Conservation (phyloP, 768 basidiomycete species). For the Termitomyces titanicus region DNA sequence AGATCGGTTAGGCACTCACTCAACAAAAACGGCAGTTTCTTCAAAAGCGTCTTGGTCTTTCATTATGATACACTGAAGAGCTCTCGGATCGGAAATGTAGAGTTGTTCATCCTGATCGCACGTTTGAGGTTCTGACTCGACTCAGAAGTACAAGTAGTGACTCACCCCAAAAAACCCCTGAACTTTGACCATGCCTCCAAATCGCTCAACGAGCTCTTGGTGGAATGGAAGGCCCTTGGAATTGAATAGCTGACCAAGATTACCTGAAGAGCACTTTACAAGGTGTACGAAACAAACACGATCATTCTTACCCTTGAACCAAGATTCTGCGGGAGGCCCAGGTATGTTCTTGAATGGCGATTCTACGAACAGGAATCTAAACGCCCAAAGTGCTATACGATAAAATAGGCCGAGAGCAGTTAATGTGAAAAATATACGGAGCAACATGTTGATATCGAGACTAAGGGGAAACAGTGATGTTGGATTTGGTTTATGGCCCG, state of each 20-base stretch:
- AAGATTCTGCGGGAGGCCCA: constrained; percentile 30
- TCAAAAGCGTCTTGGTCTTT: constrained; percentile 50
- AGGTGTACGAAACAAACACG: too few relatives aligned
- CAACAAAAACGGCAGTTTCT: constrained; percentile 39
- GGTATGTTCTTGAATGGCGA: constrained; percentile 26
- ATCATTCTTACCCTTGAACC: constrained; percentile 26
- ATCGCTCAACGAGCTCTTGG: constrained; percentile 31
- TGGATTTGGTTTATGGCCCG: neutral
- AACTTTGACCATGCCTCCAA: constrained; percentile 42
- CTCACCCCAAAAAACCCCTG: constrained; percentile 45
- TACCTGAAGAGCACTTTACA: constrained; percentile 23
- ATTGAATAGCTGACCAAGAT: constrained; percentile 40
- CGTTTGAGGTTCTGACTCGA: neutral
- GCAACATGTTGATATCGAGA: neutral
- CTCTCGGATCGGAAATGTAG: constrained; percentile 46
- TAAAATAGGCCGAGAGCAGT: constrained; percentile 1
- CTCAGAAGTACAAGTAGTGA: neutral
- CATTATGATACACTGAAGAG: constrained; percentile 42
- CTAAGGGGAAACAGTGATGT: neutral
- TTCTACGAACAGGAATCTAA: constrained; percentile 4
- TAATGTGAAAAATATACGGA: neutral
- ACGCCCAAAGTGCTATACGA: constrained; percentile 7
- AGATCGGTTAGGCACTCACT: constrained; percentile 26
- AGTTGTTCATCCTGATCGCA: constrained; percentile 40
- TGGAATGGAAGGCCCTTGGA: constrained; percentile 41